Conservation (phyloP, 441 rosid species). For the Adansonia gregorii region DNA sequence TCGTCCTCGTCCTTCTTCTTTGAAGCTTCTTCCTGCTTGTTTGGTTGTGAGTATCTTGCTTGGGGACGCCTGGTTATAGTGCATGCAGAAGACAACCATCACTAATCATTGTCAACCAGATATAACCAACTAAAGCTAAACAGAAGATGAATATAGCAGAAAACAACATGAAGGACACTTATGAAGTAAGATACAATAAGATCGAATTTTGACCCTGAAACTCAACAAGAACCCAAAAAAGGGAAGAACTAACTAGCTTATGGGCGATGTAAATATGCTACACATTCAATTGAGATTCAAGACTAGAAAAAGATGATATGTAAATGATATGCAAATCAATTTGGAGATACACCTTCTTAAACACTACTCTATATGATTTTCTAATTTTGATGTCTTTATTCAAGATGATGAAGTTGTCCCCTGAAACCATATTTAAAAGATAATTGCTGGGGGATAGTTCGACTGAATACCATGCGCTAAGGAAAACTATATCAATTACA, state of each 20-base stretch:
- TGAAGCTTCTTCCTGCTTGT: conserved; percentile 46
- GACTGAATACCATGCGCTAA: background rate
- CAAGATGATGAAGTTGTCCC: background rate
- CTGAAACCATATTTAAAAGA: background rate
- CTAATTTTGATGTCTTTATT: background rate
- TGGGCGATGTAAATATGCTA: background rate
- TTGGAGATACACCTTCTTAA: background rate
- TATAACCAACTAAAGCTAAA: background rate
- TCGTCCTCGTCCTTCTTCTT: conserved; percentile 63
- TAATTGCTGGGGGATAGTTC: background rate
- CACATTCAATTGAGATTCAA: conserved; percentile 1
- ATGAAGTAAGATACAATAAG: background rate
- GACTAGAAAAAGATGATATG: background rate
- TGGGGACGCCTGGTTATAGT: conserved; percentile 53
- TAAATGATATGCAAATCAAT: background rate
- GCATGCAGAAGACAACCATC: conserved; percentile 16
- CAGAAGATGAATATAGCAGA: background rate
- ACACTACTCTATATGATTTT: background rate
- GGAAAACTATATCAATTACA: background rate
- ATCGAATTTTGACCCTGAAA: background rate
- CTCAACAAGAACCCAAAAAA: background rate
- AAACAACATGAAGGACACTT: conserved; percentile 3
- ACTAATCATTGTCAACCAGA: conserved; percentile 6
- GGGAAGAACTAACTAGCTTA: background rate
- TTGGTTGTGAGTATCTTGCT: conserved; percentile 44